Evolutionary conservation across 805 yeast species (phyloP).

Genomic region (Ogataea angusta): DNA sequence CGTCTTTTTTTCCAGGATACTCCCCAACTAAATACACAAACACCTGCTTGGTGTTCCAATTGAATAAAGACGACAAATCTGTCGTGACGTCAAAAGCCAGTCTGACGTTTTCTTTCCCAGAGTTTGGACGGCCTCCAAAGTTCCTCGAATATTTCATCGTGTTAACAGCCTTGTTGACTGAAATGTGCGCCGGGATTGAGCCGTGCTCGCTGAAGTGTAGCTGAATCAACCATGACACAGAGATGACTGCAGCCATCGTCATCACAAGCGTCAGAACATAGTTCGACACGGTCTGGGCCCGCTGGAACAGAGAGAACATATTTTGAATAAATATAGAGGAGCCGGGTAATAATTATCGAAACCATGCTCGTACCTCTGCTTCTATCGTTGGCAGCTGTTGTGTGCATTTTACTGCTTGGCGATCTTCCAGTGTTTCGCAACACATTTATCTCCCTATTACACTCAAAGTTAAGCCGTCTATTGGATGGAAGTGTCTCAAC

Average conservation of each 20-base stretch:
- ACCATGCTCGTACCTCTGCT: slow-evolving; percentile 6
- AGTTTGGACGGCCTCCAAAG: slow-evolving; percentile 59
- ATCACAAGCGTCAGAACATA: slow-evolving; percentile 51
- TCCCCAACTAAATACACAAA: slow-evolving; percentile 88
- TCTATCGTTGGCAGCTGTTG: slow-evolving; percentile 12
- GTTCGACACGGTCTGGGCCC: slow-evolving; percentile 48
- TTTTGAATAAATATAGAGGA: slow-evolving; percentile 1
- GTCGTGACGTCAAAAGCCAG: slow-evolving; percentile 68
- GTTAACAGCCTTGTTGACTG: slow-evolving; percentile 23
- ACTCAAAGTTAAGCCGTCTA: not conserved
- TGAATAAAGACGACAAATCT: slow-evolving; percentile 78
- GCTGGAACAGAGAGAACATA: slow-evolving; percentile 22
- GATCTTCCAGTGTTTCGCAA: slow-evolving; percentile 42
- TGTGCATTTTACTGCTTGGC: slow-evolving; percentile 43
- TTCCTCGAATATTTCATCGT: slow-evolving; percentile 26
- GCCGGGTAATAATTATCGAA: slow-evolving; percentile 3
- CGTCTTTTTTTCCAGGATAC: slow-evolving; percentile 49
- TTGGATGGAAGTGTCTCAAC: not conserved
- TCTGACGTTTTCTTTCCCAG: slow-evolving; percentile 73
- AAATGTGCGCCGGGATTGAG: slow-evolving; percentile 30
- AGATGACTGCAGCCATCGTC: slow-evolving; percentile 44
- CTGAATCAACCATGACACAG: slow-evolving; percentile 47
- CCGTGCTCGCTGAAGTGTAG: slow-evolving; percentile 45
- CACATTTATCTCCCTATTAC: slow-evolving; percentile 19
- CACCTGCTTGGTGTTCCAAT: slow-evolving; percentile 97